These are phyloP conservation scores for Penicillium tannophilum DNA, from an alignment of 495 filamentous ascomycete species.

Conservation along the genomic window DNA sequence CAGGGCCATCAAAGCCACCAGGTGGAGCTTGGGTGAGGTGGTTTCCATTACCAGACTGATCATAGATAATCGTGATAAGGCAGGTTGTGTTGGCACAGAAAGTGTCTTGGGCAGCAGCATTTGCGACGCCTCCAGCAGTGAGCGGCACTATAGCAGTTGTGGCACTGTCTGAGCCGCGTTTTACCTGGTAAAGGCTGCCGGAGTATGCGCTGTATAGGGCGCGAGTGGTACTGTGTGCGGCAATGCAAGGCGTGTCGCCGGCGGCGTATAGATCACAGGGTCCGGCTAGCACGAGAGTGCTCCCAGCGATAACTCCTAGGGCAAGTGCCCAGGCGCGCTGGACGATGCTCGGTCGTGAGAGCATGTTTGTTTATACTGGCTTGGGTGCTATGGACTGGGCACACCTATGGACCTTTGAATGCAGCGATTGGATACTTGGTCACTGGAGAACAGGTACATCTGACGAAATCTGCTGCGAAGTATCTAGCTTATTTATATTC, in stretches of 20 bases:
- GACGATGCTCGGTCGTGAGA: slow-evolving; percentile 18
- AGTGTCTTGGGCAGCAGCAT: slow-evolving; percentile 56
- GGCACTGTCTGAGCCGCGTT: slow-evolving; percentile 50
- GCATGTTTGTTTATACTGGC: not conserved
- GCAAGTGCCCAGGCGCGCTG: slow-evolving; percentile 34
- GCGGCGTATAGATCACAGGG: slow-evolving; percentile 59
- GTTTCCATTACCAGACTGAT: slow-evolving; percentile 60
- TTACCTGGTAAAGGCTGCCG: slow-evolving; percentile 58
- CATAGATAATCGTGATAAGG: slow-evolving; percentile 60
- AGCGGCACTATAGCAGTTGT: slow-evolving; percentile 50
- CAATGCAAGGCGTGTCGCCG: slow-evolving; percentile 56
- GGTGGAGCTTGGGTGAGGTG: slow-evolving; percentile 59
- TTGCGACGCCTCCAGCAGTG: slow-evolving; percentile 56
- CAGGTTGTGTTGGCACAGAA: slow-evolving; percentile 61
- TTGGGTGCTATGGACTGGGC: not conserved
- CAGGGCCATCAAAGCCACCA: slow-evolving; percentile 55
- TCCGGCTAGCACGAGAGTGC: slow-evolving; percentile 47
- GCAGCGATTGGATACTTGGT: not conserved
- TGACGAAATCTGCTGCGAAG: not conserved
- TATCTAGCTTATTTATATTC: not conserved
- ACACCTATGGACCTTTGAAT: not conserved
- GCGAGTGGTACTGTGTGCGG: slow-evolving; percentile 63
- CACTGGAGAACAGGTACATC: not conserved
- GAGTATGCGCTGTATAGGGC: slow-evolving; percentile 54
- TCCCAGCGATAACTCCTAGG: slow-evolving; percentile 41